Evolutionary conservation across 768 basidiomycete species (phyloP).

Genomic region (Mycena metata): DNA sequence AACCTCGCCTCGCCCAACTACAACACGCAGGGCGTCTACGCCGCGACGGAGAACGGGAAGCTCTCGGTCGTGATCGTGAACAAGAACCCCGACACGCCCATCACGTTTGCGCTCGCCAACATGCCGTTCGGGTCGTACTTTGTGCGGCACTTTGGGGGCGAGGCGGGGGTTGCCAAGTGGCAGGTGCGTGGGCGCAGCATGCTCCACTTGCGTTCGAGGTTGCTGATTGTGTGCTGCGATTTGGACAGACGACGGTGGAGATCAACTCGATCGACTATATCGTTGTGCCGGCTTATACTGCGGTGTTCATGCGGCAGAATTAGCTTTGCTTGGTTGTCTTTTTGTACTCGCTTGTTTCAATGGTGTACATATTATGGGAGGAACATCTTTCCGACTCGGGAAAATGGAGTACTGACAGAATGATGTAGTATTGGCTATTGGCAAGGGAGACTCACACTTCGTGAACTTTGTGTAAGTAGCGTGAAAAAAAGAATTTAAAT

Average conservation of each 20-base stretch:
- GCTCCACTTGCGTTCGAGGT: too few species aligned
- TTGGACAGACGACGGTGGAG: conserved; percentile 40
- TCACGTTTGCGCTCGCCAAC: too few species aligned
- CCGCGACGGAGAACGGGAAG: conserved; percentile 55
- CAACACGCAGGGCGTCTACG: conserved; percentile 61
- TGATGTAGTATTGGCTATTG: too few species aligned
- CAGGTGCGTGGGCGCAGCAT: conserved; percentile 59
- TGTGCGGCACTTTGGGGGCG: conserved; percentile 69
- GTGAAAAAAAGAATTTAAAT: too few species aligned
- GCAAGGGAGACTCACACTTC: too few species aligned
- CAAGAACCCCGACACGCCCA: conserved; percentile 58
- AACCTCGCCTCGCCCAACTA: conserved; percentile 57
- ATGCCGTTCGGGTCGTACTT: conserved; percentile 66
- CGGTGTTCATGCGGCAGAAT: conserved; percentile 51
- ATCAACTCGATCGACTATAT: conserved; percentile 44
- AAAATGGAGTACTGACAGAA: too few species aligned
- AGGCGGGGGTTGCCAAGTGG: conserved; percentile 66
- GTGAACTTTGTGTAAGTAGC: too few species aligned
- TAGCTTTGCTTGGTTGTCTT: neutral
- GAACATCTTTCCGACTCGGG: too few species aligned
- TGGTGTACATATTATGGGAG: too few species aligned
- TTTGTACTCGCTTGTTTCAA: neutral
- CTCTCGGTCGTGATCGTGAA: conserved; percentile 64
- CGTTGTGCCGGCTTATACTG: conserved; percentile 54
- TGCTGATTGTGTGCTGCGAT: too few species aligned